Evolutionary conservation across 371 early-diverging fungal species (phyloP).

Genomic region (Zancudomyces culisetae): DNA sequence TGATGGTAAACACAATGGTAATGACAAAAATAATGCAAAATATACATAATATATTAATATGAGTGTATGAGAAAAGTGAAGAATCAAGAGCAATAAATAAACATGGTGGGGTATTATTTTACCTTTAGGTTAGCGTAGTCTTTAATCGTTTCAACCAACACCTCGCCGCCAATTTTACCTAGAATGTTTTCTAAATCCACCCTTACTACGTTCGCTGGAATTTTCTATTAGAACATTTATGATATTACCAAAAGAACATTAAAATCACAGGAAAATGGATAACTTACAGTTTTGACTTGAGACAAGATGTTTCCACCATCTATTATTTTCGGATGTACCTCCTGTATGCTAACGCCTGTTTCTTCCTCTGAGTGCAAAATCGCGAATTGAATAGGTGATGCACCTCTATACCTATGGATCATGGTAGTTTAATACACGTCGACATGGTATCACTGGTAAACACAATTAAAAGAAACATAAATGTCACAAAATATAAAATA

Average conservation of each 20-base stretch:
- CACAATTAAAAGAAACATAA: too few relatives aligned
- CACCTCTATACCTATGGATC: slow-evolving; percentile 54
- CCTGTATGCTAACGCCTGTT: slow-evolving; percentile 77
- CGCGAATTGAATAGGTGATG: slow-evolving; percentile 78
- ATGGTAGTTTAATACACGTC: slow-evolving; percentile 11
- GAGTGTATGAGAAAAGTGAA: too few relatives aligned
- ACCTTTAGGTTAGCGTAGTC: slow-evolving; percentile 12
- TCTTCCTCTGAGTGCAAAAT: slow-evolving; percentile 51
- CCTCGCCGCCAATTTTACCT: slow-evolving; percentile 37
- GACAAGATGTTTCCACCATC: slow-evolving; percentile 73
- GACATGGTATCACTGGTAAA: not conserved
- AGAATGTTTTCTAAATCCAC: slow-evolving; percentile 13
- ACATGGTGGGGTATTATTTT: not conserved
- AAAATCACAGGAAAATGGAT: too few relatives aligned
- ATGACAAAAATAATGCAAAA: too few relatives aligned
- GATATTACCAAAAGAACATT: too few relatives aligned
- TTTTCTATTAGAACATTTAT: too few relatives aligned
- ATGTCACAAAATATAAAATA: too few relatives aligned
- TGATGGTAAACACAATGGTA: too few relatives aligned
- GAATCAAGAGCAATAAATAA: slow-evolving; percentile 16
- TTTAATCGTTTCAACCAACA: slow-evolving; percentile 37
- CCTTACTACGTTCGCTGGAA: slow-evolving; percentile 2
- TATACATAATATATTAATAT: too few relatives aligned
- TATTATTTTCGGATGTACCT: slow-evolving; percentile 49
- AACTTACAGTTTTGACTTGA: slow-evolving; percentile 32